Percentiles rank a stretch among this genome's conserved stretches.
Evolutionary conservation across 2,329 filamentous ascomycete species (phyloP).

Genomic region (Teratosphaeria pseudoeucalypti): DNA sequence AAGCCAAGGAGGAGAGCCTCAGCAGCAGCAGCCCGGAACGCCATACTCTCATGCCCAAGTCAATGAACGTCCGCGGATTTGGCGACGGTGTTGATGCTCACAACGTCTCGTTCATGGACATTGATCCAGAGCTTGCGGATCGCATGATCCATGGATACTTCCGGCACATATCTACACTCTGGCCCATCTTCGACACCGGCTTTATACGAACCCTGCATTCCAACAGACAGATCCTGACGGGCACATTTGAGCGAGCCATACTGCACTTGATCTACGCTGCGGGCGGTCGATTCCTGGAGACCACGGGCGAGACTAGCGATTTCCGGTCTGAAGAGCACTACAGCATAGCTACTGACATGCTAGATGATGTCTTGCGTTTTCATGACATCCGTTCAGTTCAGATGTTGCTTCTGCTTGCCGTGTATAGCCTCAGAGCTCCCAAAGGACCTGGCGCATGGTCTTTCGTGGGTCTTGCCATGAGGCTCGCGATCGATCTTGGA

Average conservation of each 20-base stretch:
- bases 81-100: neutral
- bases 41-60: neutral
- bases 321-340: conserved; percentile 24
- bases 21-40: neutral
- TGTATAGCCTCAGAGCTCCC: conserved; percentile 27
- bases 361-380: conserved; percentile 27
- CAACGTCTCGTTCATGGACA: neutral
- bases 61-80: neutral
- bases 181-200: neutral
- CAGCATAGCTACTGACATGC: conserved; percentile 21
- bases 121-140: neutral
- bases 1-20: neutral
- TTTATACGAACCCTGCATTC: neutral
- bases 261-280: conserved; percentile 26
- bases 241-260: neutral
- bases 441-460: conserved; percentile 29
- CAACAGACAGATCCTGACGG: too few relatives aligned
- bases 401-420: conserved; percentile 24
- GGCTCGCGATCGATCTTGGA: conserved; percentile 25
- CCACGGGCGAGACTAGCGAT: conserved; percentile 20
- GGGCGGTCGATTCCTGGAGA: conserved; percentile 22
- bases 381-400: conserved; percentile 21
- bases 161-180: neutral
- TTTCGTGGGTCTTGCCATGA: conserved; percentile 24
- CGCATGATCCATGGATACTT: neutral